Evolutionary conservation across 345 rosid genomes (phyloP).

Genomic region (Euphorbia peplus): DNA sequence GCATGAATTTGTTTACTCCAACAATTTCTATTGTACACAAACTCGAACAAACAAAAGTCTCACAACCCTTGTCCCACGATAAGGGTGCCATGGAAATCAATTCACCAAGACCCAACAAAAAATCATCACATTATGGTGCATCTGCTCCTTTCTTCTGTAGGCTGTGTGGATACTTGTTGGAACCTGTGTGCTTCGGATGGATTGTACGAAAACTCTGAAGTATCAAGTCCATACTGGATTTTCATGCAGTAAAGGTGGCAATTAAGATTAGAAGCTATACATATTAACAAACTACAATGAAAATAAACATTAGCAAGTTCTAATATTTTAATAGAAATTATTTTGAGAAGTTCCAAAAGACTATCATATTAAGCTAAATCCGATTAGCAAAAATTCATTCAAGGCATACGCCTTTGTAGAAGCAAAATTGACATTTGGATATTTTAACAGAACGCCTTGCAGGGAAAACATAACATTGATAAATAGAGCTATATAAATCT

Average conservation of each 20-base stretch:
- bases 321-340: not conserved
- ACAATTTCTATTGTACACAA: conserved; percentile 29
- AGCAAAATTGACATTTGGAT: not conserved
- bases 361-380: not conserved
- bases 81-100: conserved; percentile 16
- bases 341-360: not conserved
- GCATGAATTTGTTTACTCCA: conserved; percentile 14
- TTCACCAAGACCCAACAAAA: not conserved
- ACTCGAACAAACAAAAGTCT: conserved; percentile 17
- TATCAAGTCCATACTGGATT: conserved; percentile 89
- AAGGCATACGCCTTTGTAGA: not conserved
- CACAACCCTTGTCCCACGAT: conserved; percentile 20
- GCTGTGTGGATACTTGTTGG: conserved; percentile 63
- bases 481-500: conserved; percentile 1
- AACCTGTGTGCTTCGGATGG: conserved; percentile 74
- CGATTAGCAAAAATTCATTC: not conserved
- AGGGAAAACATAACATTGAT: not conserved
- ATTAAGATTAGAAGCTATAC: not conserved
- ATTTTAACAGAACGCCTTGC: not conserved
- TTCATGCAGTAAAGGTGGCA: conserved; percentile 9
- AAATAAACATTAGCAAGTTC: not conserved
- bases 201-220: conserved; percentile 90
- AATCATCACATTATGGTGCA: conserved; percentile 73
- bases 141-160: conserved; percentile 75
- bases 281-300: not conserved